Evolutionary conservation across 2,329 filamentous ascomycete species (phyloP), one percentile per base, ranked within the genome.

Genomic region (Aspergillus uvarum): DNA sequence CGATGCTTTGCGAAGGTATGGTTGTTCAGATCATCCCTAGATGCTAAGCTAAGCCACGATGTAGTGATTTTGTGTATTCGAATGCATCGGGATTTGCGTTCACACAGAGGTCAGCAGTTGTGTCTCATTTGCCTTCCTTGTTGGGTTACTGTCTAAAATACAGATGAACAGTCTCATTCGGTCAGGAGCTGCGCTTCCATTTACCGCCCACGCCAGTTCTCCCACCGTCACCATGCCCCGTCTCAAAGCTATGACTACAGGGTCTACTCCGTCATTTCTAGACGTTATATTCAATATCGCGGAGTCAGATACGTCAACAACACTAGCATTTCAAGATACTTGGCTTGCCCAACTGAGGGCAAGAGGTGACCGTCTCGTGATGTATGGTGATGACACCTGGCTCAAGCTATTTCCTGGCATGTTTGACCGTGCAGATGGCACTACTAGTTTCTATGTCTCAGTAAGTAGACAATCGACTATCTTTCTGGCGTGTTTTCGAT

Each of bases 361-460:
- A 38, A 89, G 87, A 69, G 79, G 81, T 24, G 91, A 91, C 21
- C 92, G 91, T 69, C 82, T 98, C 63, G 81, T 97, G 73, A 95
- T 99, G 89, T 97, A 95, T 72, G 95, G 95, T 52, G 95, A 99
- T 71, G 95, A 99, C 74, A 99, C 95, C 21, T 99, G 95, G 96
- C 80, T 99, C 67, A 98, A 97, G 79, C 82, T 99, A 14, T 99
- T 99, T 69, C 95, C 95, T 0, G 87, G 85, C 16, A 92, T 89
- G 51, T 99, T 99, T 78, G 87, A 89, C 67, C 87, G 93, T 47
- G 83, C 87, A 54, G 96, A 99, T 76, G 95, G 96, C 51, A 99
- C 95, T 2, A 92, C 92, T 59, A 98, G 94, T 79, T 99, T 99
- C 76, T 99, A 98, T 76, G 95, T 99, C 68, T 92, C 95, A 76